Conservation (phyloP, 108 stramenopile species). For the Chaetoceros tenuissimus region DNA sequence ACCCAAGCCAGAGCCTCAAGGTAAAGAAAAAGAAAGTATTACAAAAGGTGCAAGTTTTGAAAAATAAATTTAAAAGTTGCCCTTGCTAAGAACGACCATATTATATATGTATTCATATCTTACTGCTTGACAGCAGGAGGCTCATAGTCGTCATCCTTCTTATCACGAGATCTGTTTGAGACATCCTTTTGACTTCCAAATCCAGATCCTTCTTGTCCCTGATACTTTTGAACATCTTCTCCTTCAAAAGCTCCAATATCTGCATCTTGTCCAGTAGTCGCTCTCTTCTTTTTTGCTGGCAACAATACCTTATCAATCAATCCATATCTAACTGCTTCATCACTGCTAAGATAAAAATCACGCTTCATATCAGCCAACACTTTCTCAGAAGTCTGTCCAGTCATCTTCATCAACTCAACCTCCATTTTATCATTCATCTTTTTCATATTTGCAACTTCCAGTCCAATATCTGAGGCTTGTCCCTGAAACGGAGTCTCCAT, state of each 20-base stretch:
- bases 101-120: slow-evolving; percentile 2
- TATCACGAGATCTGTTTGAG: not conserved
- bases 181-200: not conserved
- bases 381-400: slow-evolving; percentile 63
- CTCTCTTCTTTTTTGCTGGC: slow-evolving; percentile 49
- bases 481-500: slow-evolving; percentile 80
- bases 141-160: not conserved
- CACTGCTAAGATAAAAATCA: slow-evolving; percentile 89
- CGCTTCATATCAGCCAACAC: slow-evolving; percentile 79
- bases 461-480: slow-evolving; percentile 83
- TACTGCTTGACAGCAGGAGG: slow-evolving; percentile 1
- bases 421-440: slow-evolving; percentile 70
- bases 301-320: slow-evolving; percentile 76
- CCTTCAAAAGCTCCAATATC: slow-evolving; percentile 75
- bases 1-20: slow-evolving; percentile 14
- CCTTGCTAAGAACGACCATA: too few species aligned
- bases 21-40: too few species aligned
- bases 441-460: slow-evolving; percentile 71
- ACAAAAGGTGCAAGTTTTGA: too few species aligned
- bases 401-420: slow-evolving; percentile 58
- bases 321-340: slow-evolving; percentile 87
- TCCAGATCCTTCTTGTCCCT: slow-evolving; percentile 23
- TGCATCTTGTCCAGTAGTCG: slow-evolving; percentile 37
- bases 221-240: slow-evolving; percentile 67
- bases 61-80: too few species aligned